Conservation (phyloP, 73 alveolate species). For the Paramecium tetraurelia region DNA sequence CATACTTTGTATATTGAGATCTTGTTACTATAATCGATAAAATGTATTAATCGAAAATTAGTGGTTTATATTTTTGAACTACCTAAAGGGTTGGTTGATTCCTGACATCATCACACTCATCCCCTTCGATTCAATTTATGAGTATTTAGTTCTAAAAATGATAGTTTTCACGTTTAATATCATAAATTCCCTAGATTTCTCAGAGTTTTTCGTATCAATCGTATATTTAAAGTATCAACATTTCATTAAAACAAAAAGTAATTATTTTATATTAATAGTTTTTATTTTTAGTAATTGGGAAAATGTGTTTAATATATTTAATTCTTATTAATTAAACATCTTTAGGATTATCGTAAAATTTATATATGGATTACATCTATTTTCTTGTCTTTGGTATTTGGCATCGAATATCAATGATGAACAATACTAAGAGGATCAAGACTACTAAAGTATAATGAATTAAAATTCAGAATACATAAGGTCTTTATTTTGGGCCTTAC, state of each 20-base stretch:
- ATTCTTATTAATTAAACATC: background rate
- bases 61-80: background rate
- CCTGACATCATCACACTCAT: background rate
- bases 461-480: background rate
- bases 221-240: background rate
- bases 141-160: background rate
- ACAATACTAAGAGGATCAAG: background rate
- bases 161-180: background rate
- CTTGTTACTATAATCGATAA: background rate
- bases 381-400: conserved; percentile 15
- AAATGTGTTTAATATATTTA: background rate
- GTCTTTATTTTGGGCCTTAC: background rate
- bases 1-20: background rate
- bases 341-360: background rate
- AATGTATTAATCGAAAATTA: background rate
- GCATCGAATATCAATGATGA: background rate
- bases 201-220: background rate
- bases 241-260: background rate
- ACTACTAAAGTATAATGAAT: background rate
- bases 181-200: background rate
- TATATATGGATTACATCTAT: background rate
- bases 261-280: background rate
- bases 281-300: background rate
- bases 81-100: background rate
- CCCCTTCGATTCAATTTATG: background rate